Evolutionary conservation across 2,329 filamentous ascomycete genomes (phyloP).

Genomic region (Hymenoscyphus repandus): DNA sequence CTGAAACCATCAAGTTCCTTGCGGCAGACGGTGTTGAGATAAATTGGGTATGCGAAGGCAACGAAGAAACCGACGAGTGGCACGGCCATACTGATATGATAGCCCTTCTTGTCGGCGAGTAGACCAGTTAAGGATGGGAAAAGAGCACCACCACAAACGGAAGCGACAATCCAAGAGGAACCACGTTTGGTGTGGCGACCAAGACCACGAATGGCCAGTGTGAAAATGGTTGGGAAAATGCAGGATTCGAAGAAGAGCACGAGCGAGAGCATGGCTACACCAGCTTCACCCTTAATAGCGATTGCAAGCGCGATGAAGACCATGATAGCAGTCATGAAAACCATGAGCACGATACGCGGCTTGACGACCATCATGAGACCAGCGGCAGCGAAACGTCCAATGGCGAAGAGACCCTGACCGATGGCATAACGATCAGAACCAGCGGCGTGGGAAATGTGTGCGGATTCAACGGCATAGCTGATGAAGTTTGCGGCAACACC

Average conservation of each 20-base stretch:
- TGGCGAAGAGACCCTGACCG: constrained; percentile 66
- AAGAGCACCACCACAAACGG: constrained; percentile 67
- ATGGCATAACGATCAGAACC: constrained; percentile 64
- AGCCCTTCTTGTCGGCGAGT: constrained; percentile 3
- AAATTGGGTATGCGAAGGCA: constrained; percentile 32
- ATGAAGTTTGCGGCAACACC: constrained; percentile 54
- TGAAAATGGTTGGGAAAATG: constrained; percentile 77
- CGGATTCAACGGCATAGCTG: constrained; percentile 43
- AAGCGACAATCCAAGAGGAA: constrained; percentile 63
- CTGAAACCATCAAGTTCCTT: constrained; percentile 33
- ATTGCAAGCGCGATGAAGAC: constrained; percentile 41
- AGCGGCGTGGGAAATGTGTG: constrained; percentile 38
- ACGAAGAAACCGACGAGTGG: constrained; percentile 31
- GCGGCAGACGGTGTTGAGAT: constrained; percentile 30
- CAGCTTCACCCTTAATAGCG: constrained; percentile 38
- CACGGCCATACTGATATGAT: constrained; percentile 28
- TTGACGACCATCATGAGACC: constrained; percentile 57
- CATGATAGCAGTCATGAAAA: constrained; percentile 56
- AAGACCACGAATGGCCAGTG: constrained; percentile 68
- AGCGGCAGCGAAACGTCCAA: constrained; percentile 66
- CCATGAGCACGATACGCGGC: constrained; percentile 64
- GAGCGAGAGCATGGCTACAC: constrained; percentile 59
- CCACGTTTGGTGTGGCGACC: constrained; percentile 74
- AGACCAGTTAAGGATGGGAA: constrained; percentile 65
- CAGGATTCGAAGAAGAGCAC: constrained; percentile 77